Conservation (phyloP, 2,329 filamentous ascomycete species). For the Stachybotrys chlorohalonatus region DNA sequence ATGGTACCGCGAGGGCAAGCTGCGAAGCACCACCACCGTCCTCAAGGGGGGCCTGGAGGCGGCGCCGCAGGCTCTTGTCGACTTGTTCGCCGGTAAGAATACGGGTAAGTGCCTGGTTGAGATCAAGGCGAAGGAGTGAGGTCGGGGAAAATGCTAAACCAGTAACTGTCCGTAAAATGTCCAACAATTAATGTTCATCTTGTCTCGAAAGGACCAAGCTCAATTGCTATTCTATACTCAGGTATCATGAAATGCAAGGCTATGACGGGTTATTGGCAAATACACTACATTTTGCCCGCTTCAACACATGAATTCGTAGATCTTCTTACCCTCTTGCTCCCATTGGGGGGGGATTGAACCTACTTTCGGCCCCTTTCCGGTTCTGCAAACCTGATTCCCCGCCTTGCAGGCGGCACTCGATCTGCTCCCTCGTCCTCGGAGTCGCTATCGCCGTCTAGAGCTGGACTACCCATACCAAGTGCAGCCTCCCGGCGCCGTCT, state of each 20-base stretch:
- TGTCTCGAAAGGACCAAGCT: neutral
- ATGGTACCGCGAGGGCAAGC: slow-evolving; percentile 60
- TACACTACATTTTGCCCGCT: neutral
- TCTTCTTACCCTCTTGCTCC: too few relatives aligned
- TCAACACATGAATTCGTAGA: neutral
- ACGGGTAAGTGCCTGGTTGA: slow-evolving; percentile 48
- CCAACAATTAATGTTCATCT: too few relatives aligned
- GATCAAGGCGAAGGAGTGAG: neutral
- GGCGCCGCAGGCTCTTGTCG: slow-evolving; percentile 50
- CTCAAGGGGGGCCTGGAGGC: slow-evolving; percentile 54
- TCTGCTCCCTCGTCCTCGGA: slow-evolving; percentile 46
- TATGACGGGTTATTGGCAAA: neutral
- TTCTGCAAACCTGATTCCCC: slow-evolving; percentile 56
- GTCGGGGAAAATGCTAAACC: too few relatives aligned
- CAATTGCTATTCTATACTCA: neutral
- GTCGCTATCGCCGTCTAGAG: slow-evolving; percentile 41
- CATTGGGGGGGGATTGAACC: too few relatives aligned
- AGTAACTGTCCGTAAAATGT: too few relatives aligned
- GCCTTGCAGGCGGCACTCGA: slow-evolving; percentile 39
- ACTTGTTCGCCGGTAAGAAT: slow-evolving; percentile 58
- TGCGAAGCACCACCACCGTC: slow-evolving; percentile 61
- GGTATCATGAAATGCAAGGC: neutral
- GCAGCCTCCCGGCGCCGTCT: slow-evolving; percentile 65
- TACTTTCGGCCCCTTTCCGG: slow-evolving; percentile 9
- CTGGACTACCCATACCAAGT: slow-evolving; percentile 46